phyloP scores from a whole-genome alignment of 1,139 yeast species.

The Candida neerlandica region DNA sequence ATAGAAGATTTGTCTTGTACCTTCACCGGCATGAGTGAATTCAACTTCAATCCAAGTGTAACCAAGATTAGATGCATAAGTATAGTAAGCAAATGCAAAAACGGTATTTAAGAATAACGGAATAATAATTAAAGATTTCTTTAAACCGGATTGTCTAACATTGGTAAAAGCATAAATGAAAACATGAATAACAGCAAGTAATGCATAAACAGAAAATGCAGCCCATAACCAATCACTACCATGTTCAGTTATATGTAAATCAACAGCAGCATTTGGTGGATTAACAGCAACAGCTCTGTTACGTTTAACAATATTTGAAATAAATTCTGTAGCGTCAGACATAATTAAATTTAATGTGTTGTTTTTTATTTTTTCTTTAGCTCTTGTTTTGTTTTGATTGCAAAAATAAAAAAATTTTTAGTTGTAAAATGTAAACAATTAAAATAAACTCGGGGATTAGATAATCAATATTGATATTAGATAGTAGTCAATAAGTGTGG shows the following conservation, averaged over 20 bases:
- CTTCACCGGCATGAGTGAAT: conserved; percentile 52
- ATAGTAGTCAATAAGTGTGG: neutral
- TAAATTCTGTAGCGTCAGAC: neutral
- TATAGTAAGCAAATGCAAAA: conserved; percentile 56
- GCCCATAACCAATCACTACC: conserved; percentile 80
- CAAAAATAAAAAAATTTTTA: conserved; percentile 7
- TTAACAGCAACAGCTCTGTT: conserved; percentile 56
- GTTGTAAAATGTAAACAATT: neutral
- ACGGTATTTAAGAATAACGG: conserved; percentile 50
- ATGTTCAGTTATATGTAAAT: conserved; percentile 55
- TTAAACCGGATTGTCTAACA: conserved; percentile 32
- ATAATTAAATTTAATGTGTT: neutral
- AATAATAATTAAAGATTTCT: conserved; percentile 46
- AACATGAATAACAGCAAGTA: conserved; percentile 45
- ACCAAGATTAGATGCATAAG: conserved; percentile 71
- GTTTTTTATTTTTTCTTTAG: no score
- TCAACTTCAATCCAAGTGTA: conserved; percentile 57
- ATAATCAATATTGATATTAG: neutral
- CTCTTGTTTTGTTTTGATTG: conserved; percentile 3
- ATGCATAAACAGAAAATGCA: conserved; percentile 52
- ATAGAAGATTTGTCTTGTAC: conserved; percentile 65
- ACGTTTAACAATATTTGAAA: conserved; percentile 15
- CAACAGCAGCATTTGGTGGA: conserved; percentile 41
- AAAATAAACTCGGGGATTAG: neutral
- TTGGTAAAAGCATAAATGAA: conserved; percentile 41